Conservation (phyloP, 2,329 filamentous ascomycete genomes). For the Colletotrichum sublineola region DNA sequence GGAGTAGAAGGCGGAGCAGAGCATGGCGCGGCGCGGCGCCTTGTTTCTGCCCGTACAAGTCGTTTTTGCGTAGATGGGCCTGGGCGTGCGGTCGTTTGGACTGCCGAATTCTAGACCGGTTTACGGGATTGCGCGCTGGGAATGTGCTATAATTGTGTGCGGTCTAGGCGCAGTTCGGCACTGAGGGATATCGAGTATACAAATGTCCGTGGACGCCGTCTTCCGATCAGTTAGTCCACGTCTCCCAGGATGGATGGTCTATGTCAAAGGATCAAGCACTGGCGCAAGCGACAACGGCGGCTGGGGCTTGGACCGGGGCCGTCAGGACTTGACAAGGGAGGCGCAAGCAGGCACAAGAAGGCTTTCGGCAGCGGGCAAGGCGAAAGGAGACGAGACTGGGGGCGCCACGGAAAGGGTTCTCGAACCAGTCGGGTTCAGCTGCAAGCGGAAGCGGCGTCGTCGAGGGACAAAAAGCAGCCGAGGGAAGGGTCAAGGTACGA, state of each 20-base stretch:
- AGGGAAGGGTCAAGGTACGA: slow-evolving; percentile 1
- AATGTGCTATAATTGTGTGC: slow-evolving; percentile 37
- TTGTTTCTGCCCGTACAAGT: not conserved
- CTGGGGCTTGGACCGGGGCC: slow-evolving; percentile 7
- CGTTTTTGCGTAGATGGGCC: not conserved
- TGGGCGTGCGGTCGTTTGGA: slow-evolving; percentile 28
- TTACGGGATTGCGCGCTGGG: slow-evolving; percentile 11
- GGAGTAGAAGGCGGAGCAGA: slow-evolving; percentile 21
- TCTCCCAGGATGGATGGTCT: slow-evolving; percentile 19
- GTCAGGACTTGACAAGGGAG: slow-evolving; percentile 16
- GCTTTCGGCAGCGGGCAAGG: slow-evolving; percentile 22
- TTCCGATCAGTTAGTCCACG: slow-evolving; percentile 22
- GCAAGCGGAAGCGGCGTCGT: slow-evolving; percentile 27
- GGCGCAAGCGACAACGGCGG: slow-evolving; percentile 27
- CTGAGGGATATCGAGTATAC: not conserved
- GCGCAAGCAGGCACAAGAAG: slow-evolving; percentile 27
- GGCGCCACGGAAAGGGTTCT: slow-evolving; percentile 23
- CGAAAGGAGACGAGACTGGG: not conserved
- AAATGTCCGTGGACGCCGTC: slow-evolving; percentile 20
- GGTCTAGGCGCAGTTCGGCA: slow-evolving; percentile 27
- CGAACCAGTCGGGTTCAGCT: slow-evolving; percentile 29
- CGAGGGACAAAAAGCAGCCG: slow-evolving; percentile 14
- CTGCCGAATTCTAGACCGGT: slow-evolving; percentile 26
- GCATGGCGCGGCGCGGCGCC: slow-evolving; percentile 38
- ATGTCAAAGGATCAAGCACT: slow-evolving; percentile 11